Evolutionary conservation across 129 eudicot species (phyloP).

Genomic region (Arctium lappa): DNA sequence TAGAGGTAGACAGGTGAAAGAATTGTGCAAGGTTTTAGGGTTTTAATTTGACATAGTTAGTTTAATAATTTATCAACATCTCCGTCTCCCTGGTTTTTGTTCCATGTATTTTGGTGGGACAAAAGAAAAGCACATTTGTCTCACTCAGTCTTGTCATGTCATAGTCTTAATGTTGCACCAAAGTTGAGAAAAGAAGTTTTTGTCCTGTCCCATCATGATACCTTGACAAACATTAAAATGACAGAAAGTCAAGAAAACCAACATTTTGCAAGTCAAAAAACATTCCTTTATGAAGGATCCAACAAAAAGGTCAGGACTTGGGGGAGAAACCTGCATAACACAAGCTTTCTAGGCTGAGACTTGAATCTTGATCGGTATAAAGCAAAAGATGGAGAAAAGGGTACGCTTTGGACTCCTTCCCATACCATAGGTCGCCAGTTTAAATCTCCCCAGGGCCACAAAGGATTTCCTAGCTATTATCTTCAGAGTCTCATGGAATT

Average conservation of each 20-base stretch:
- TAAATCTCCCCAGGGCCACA: not conserved
- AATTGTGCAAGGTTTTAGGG: not conserved
- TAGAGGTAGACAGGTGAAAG: not conserved
- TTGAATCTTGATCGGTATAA: too few relatives aligned
- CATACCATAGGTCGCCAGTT: not conserved
- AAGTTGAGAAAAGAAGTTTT: not conserved
- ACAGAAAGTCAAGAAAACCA: not conserved
- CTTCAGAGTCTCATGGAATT: not conserved
- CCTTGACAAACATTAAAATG: not conserved
- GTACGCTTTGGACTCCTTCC: not conserved
- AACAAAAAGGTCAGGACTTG: not conserved
- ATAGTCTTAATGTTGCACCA: not conserved
- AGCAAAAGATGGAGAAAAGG: not conserved
- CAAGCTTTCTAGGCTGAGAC: not conserved
- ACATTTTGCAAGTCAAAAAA: not conserved
- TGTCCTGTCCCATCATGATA: not conserved
- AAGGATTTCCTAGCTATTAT: not conserved
- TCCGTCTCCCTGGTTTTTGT: not conserved
- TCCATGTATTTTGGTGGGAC: not conserved
- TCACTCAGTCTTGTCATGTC: not conserved
- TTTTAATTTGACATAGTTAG: not conserved
- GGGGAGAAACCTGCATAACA: not conserved
- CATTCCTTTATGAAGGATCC: not conserved
- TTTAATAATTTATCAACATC: not conserved
- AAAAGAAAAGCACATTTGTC: not conserved